A percentile compares a stretch with the other conserved stretches of the same genome.
Evolutionary conservation across 495 filamentous ascomycete genomes (phyloP).

Genomic region (Durotheca rogersii): DNA sequence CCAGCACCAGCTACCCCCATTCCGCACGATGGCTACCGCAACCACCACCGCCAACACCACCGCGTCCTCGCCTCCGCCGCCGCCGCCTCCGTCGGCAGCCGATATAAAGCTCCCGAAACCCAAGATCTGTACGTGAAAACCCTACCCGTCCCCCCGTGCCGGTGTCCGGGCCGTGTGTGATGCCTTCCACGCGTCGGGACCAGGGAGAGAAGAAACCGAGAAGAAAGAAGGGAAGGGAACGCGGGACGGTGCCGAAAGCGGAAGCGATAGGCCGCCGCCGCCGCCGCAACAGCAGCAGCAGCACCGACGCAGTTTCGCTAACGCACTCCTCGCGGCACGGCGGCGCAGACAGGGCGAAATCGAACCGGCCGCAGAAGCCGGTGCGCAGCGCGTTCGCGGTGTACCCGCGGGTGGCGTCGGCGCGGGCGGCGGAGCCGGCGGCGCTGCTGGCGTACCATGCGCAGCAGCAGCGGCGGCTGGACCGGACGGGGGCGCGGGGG

Average conservation of each 20-base stretch:
- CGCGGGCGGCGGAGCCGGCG: constrained; percentile 17
- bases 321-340: neutral
- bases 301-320: neutral
- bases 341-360: constrained; percentile 23
- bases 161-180: too few species aligned
- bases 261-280: constrained; percentile 9
- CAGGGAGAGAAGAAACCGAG: too few species aligned
- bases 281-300: constrained; percentile 2
- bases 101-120: neutral
- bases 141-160: too few species aligned
- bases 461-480: constrained; percentile 68
- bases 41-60: constrained; percentile 23
- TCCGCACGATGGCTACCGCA: constrained; percentile 41
- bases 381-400: constrained; percentile 46
- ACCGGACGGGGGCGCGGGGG: constrained; percentile 78
- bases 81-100: neutral
- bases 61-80: constrained; percentile 2
- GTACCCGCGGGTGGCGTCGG: constrained; percentile 55
- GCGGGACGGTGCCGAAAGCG: too few species aligned
- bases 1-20: constrained; percentile 27
- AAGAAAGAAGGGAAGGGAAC: too few species aligned
- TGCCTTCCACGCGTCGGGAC: too few species aligned
- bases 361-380: constrained; percentile 29
- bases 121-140: constrained; percentile 15
- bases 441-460: constrained; percentile 53